Conservation (phyloP, 768 basidiomycete genomes). For the Crepidotus variabilis region DNA sequence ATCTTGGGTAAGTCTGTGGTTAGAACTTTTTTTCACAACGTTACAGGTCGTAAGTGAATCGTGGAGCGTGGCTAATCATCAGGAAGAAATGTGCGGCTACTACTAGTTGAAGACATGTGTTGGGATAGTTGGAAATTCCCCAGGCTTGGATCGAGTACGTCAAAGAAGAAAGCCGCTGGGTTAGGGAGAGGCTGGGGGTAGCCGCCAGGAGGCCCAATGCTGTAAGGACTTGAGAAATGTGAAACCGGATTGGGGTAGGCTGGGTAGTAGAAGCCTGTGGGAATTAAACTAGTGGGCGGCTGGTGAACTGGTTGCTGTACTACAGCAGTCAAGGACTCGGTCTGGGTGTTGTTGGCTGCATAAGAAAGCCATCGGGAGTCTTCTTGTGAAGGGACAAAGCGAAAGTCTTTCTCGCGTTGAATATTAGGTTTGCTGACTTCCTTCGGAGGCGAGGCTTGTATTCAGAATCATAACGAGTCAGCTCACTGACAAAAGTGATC, state of each 20-base stretch:
- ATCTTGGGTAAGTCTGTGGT: background rate
- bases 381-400: conserved; percentile 4
- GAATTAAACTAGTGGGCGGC: background rate
- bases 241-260: background rate
- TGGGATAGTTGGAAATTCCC: conserved; percentile 1
- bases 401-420: conserved; percentile 1
- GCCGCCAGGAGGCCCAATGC: background rate
- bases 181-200: background rate
- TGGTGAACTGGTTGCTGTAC: background rate
- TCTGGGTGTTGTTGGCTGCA: background rate
- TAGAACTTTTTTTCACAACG: background rate
- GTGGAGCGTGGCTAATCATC: background rate
- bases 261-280: background rate
- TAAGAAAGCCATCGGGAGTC: conserved; percentile 6
- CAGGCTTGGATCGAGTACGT: conserved; percentile 1
- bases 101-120: conserved; percentile 2
- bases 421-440: background rate
- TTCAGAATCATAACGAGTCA: too few species aligned
- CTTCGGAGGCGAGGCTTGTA: background rate
- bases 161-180: conserved; percentile 5
- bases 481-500: background rate
- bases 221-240: background rate
- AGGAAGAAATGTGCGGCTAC: conserved; percentile 5
- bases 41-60: background rate
- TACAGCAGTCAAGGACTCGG: background rate